These are phyloP conservation scores for Naganishia liquefaciens DNA, from an alignment of 1,284 basidiomycete species.

Conservation along the genomic window DNA sequence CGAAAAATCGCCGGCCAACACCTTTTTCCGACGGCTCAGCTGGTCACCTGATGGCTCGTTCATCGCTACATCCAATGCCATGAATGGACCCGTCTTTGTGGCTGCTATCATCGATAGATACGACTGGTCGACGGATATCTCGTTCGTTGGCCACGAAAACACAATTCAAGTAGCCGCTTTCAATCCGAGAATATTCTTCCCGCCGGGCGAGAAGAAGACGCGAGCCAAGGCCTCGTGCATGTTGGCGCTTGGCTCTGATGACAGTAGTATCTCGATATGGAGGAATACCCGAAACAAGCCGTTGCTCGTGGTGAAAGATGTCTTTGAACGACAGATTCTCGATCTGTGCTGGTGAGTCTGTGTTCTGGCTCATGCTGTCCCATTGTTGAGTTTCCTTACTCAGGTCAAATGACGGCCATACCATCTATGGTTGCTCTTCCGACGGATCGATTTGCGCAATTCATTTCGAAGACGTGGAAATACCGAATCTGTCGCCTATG, in stretches of 20 bases:
- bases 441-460: conserved; percentile 92
- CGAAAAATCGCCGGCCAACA: conserved; percentile 87
- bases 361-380: not conserved
- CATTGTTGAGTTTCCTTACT: not conserved
- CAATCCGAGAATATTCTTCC: conserved; percentile 87
- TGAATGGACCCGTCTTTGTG: conserved; percentile 96
- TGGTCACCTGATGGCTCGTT: conserved; percentile 99
- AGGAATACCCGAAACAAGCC: conserved; percentile 87
- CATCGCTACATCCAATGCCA: conserved; percentile 94
- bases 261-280: conserved; percentile 80
- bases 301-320: conserved; percentile 85
- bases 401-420: conserved; percentile 84
- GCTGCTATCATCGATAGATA: conserved; percentile 89
- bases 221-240: conserved; percentile 55
- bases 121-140: conserved; percentile 84
- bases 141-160: conserved; percentile 94
- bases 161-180: conserved; percentile 94
- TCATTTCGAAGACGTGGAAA: conserved; percentile 73
- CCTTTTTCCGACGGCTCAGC: conserved; percentile 89
- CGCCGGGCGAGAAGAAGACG: conserved; percentile 56
- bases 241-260: conserved; percentile 86
- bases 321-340: conserved; percentile 92
- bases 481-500: conserved; percentile 77
- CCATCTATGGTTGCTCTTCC: conserved; percentile 90
- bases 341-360: conserved; percentile 83